Evolutionary conservation across 352 stramenopile species (phyloP), one percentile per base, ranked within the genome.

Genomic region (Phytophthora pseudosyringae): DNA sequence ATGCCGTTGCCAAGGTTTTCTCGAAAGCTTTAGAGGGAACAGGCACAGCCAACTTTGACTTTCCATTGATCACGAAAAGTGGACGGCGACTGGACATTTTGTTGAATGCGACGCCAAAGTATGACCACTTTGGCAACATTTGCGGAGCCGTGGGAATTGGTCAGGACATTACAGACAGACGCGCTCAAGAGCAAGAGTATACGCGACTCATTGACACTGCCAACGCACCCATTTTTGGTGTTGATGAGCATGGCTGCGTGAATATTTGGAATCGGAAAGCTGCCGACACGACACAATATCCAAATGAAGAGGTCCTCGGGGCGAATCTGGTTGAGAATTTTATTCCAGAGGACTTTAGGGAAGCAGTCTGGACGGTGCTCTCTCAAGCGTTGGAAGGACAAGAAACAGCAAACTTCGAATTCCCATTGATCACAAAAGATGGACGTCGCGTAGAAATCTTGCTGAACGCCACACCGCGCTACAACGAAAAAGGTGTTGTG

Each of bases 181-280:
- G 71, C 12, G 76, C 78, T 11, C 85, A 93, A 53, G 85, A 93
- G 21, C 85, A 91, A 44, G 84, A 93, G 51, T 93, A 93, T 57
- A 80, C 73, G 0, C 81, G 85, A n/a, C 63, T 96, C 3, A 93
- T 97, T 48, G 89, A 97, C 49, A 94, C 81, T 29, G 88, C 89
- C 0, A 95, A 97, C 55, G 81, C 86, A 2, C 84, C 88, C 1
- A 95, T 95, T 44, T 92, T 95, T 64, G 87, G 85, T 26, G 80
- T 94, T 15, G 85, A 95, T 62, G 64, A 33, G 9, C 63, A 86
- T 40, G 75, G 86, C 12, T 71, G 78, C 40, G 86, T 93, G 21
- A 92, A 94, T 39, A 91, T 90, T 56, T 91, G 88, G 88, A 95
- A 96, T 33, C 65, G 83, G 4, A 93, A 94, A 71, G 88, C 81